These are phyloP conservation scores for Cyathus striatus DNA, from an alignment of 768 basidiomycete genomes.

Conservation along the genomic window DNA sequence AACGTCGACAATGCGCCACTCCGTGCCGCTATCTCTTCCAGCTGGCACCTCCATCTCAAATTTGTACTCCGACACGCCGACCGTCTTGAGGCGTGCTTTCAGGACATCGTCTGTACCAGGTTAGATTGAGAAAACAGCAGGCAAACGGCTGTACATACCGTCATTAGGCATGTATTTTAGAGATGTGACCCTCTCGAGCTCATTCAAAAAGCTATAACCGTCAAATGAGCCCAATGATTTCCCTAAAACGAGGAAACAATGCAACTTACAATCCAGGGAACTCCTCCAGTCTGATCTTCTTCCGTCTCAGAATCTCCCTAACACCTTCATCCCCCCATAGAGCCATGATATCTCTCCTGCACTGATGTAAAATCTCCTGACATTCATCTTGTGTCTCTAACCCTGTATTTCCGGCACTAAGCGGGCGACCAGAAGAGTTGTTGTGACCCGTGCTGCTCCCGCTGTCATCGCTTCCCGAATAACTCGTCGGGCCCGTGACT, in stretches of 20 bases:
- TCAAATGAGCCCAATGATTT: constrained; percentile 3
- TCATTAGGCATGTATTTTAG: constrained; percentile 64
- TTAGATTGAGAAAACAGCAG: neutral
- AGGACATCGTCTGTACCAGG: constrained; percentile 59
- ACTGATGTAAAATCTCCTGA: constrained; percentile 53
- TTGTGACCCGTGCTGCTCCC: constrained; percentile 1
- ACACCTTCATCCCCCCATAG: constrained; percentile 65
- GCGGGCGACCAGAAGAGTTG: constrained; percentile 24
- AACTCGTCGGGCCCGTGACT: constrained; percentile 23
- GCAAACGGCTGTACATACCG: constrained; percentile 30
- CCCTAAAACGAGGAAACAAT: neutral
- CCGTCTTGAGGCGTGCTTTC: constrained; percentile 69
- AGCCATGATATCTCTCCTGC: constrained; percentile 56
- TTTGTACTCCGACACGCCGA: constrained; percentile 77
- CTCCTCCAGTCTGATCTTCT: constrained; percentile 66
- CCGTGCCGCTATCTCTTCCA: constrained; percentile 50
- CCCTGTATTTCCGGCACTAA: constrained; percentile 40
- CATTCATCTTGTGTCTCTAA: constrained; percentile 51
- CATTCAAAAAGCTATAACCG: constrained; percentile 58
- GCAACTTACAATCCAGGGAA: constrained; percentile 69
- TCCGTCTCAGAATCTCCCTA: constrained; percentile 44
- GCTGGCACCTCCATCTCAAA: constrained; percentile 67
- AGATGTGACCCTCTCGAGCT: constrained; percentile 59
- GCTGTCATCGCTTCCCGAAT: constrained; percentile 12
- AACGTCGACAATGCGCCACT: constrained; percentile 77